phyloP scores from a whole-genome alignment of 2,329 filamentous ascomycete genomes.

The Colletotrichum truncatum region DNA sequence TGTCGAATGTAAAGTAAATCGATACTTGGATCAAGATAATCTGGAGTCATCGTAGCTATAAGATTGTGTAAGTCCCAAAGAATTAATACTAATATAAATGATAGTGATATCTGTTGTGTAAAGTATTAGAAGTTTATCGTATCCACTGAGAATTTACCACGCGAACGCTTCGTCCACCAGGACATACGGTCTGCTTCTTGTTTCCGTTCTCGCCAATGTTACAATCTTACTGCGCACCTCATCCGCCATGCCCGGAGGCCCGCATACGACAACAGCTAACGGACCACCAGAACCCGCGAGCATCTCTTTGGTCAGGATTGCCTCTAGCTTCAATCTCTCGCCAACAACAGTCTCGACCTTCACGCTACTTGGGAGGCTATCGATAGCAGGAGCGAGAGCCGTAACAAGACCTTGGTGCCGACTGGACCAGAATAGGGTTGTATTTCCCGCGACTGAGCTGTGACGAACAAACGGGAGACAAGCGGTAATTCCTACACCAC shows the following conservation, averaged over 20 bases:
- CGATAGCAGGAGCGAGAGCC: neutral
- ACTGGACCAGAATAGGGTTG: slow-evolving; percentile 9
- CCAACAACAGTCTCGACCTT: slow-evolving; percentile 15
- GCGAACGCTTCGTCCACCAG: slow-evolving; percentile 33
- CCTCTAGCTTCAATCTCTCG: slow-evolving; percentile 12
- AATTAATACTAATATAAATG: too few relatives aligned
- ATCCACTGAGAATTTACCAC: slow-evolving; percentile 14
- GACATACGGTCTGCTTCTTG: slow-evolving; percentile 7
- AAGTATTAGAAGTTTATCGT: neutral
- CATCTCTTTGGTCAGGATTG: neutral
- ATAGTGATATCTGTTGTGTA: too few relatives aligned
- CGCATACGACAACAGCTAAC: slow-evolving; percentile 30
- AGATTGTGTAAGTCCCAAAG: too few relatives aligned
- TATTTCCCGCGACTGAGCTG: neutral
- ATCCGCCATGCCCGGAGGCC: slow-evolving; percentile 32
- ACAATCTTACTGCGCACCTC: slow-evolving; percentile 29
- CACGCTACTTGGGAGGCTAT: slow-evolving; percentile 1
- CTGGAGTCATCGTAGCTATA: too few relatives aligned
- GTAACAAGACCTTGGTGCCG: neutral
- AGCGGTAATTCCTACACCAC: slow-evolving; percentile 15
- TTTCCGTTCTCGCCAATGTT: neutral
- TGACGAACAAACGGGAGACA: neutral
- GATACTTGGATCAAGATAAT: too few relatives aligned
- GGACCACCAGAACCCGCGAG: neutral
- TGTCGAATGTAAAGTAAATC: too few relatives aligned